Conservation (phyloP, 2,329 filamentous ascomycete species). For the Claviceps humidiphila region DNA sequence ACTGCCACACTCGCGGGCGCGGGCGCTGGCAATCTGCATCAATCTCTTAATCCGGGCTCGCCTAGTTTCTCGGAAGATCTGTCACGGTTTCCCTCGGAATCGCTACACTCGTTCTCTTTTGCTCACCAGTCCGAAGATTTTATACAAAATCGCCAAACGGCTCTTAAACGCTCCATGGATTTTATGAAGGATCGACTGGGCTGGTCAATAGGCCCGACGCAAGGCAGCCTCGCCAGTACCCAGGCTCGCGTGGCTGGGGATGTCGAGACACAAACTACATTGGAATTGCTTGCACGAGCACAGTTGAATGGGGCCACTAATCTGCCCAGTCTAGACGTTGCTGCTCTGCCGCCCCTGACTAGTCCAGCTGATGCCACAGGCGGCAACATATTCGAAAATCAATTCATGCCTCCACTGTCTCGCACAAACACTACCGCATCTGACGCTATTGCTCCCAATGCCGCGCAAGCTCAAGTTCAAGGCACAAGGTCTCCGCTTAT, state of each 20-base stretch:
- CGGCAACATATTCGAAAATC: constrained; percentile 74
- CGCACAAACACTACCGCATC: constrained; percentile 34
- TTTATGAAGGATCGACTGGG: constrained; percentile 91
- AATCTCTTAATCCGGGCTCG: constrained; percentile 52
- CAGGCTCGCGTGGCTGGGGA: constrained; percentile 75
- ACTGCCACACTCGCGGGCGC: constrained; percentile 45
- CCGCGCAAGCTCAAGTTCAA: constrained; percentile 7
- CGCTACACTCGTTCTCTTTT: constrained; percentile 95
- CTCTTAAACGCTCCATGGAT: constrained; percentile 84
- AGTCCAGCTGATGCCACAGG: constrained; percentile 63
- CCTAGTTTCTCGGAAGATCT: constrained; percentile 80
- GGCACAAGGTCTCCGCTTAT: constrained; percentile 9
- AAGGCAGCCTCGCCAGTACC: constrained; percentile 65
- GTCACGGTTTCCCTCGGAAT: constrained; percentile 85
- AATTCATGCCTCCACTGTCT: constrained; percentile 48
- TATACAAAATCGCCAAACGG: constrained; percentile 81
- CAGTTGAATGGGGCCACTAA: constrained; percentile 63
- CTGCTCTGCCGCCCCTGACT: constrained; percentile 49
- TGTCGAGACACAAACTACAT: constrained; percentile 76
- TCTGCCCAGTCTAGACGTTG: constrained; percentile 33
- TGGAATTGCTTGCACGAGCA: constrained; percentile 73
- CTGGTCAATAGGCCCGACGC: constrained; percentile 54
- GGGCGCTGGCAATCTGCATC: constrained; percentile 36
- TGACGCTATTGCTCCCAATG: constrained; percentile 22
- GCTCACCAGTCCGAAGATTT: constrained; percentile 89